phyloP scores from a whole-genome alignment of 1,139 yeast genomes.

The Debaryomycetaceae sp. region DNA sequence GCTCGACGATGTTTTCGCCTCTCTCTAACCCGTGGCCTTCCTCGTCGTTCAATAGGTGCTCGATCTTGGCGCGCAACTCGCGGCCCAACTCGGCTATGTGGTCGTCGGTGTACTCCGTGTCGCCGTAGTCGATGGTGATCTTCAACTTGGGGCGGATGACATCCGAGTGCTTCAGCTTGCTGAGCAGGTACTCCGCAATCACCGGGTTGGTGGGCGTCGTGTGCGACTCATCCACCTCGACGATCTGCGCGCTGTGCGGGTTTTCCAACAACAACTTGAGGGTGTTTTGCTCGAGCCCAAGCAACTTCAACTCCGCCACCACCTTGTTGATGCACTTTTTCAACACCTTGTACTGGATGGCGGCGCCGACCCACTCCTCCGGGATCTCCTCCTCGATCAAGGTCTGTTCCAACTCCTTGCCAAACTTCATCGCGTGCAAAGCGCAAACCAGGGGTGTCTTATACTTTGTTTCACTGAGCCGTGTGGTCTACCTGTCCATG shows the following conservation, averaged over 20 bases:
- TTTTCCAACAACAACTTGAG: conserved; percentile 40
- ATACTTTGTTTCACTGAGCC: no score
- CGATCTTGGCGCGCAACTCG: conserved; percentile 29
- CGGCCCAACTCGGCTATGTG: conserved; percentile 32
- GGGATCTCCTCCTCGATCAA: conserved; percentile 61
- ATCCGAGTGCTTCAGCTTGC: conserved; percentile 20
- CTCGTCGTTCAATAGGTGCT: conserved; percentile 20
- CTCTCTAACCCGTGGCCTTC: conserved; percentile 6
- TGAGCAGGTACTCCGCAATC: conserved; percentile 39
- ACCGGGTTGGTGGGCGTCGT: conserved; percentile 36
- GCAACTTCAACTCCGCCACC: conserved; percentile 51
- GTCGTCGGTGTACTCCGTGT: conserved; percentile 30
- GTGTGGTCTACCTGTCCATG: no score
- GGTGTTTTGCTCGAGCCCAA: conserved; percentile 51
- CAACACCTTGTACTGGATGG: conserved; percentile 67
- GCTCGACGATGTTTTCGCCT: conserved; percentile 14
- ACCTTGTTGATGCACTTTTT: conserved; percentile 63
- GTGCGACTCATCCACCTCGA: conserved; percentile 30
- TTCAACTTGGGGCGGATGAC: conserved; percentile 35
- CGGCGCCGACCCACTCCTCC: conserved; percentile 62
- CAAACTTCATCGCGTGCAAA: conserved; percentile 57
- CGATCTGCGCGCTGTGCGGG: conserved; percentile 17
- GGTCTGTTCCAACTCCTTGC: conserved; percentile 62
- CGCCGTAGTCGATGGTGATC: conserved; percentile 32
- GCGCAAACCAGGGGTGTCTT: no score